Percentiles rank a stretch among this genome's conserved stretches.
Evolutionary conservation across 2,329 filamentous ascomycete species (phyloP).

Genomic region (Colletotrichum tofieldiae): DNA sequence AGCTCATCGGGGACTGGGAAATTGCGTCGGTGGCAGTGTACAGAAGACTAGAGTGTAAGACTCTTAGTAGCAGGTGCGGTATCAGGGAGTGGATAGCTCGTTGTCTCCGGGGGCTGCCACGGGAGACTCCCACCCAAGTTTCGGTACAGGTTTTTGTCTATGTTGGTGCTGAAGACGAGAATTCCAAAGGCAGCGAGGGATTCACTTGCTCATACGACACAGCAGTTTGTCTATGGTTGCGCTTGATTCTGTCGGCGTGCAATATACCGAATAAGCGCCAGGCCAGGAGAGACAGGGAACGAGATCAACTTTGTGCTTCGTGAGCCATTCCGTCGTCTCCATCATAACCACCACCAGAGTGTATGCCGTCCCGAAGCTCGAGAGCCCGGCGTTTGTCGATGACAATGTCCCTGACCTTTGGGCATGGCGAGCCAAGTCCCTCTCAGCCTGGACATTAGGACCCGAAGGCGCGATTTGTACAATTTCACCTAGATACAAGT

Average conservation of each 20-base stretch:
- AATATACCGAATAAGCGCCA: background rate
- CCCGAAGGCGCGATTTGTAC: background rate
- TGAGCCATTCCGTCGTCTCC: background rate
- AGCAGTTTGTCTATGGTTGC: background rate
- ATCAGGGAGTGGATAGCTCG: background rate
- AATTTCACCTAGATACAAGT: background rate
- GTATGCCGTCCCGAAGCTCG: background rate
- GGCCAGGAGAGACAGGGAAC: background rate
- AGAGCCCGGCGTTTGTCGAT: background rate
- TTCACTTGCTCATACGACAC: background rate
- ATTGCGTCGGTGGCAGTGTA: background rate
- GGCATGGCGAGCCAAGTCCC: background rate
- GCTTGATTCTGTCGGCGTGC: background rate
- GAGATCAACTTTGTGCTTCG: background rate
- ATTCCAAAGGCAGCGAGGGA: background rate
- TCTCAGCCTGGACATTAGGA: too few relatives aligned
- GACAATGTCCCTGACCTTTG: background rate
- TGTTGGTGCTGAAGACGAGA: background rate
- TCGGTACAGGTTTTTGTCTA: background rate
- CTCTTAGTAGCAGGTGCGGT: background rate
- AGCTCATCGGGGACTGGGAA: background rate
- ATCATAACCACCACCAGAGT: background rate
- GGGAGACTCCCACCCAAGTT: background rate
- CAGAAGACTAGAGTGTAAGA: too few relatives aligned
- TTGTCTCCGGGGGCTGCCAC: background rate